phyloP scores from a whole-genome alignment of 805 yeast species.

The Wickerhamia fluorescens region DNA sequence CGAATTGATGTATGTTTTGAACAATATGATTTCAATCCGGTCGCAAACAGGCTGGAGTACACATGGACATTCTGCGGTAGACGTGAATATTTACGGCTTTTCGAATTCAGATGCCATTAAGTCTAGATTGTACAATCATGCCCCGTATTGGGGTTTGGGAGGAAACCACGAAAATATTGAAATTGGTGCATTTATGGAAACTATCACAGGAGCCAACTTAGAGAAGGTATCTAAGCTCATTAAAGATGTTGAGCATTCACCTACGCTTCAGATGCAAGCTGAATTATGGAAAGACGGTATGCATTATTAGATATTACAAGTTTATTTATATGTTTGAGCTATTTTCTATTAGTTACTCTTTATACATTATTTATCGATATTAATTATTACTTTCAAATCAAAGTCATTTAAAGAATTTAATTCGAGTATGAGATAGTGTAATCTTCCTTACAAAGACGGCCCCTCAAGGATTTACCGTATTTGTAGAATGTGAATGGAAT shows the following conservation, averaged over 20 bases:
- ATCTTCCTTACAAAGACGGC: constrained; percentile 60
- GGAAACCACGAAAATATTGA: constrained; percentile 89
- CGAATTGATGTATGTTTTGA: constrained; percentile 45
- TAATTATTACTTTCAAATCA: neutral
- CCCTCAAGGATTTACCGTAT: constrained; percentile 59
- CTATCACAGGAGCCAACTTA: constrained; percentile 43
- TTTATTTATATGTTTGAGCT: neutral
- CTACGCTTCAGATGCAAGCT: constrained; percentile 9
- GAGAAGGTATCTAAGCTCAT: constrained; percentile 42
- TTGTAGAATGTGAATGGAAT: constrained; percentile 67
- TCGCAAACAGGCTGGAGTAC: constrained; percentile 96
- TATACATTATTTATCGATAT: neutral
- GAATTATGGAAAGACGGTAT: neutral
- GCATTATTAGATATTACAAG: neutral
- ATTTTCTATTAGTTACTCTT: neutral
- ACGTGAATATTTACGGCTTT: constrained; percentile 83
- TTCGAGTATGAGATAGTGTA: constrained; percentile 24
- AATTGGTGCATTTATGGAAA: constrained; percentile 67
- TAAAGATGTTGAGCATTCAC: constrained; percentile 43
- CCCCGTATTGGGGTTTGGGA: constrained; percentile 37
- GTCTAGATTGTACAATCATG: constrained; percentile 22
- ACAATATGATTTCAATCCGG: constrained; percentile 67
- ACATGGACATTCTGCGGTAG: constrained; percentile 94
- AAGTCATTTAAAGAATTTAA: neutral
- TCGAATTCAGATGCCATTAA: constrained; percentile 48